Conservation (phyloP, 129 eudicot genomes). For the Flaveria linearis region DNA sequence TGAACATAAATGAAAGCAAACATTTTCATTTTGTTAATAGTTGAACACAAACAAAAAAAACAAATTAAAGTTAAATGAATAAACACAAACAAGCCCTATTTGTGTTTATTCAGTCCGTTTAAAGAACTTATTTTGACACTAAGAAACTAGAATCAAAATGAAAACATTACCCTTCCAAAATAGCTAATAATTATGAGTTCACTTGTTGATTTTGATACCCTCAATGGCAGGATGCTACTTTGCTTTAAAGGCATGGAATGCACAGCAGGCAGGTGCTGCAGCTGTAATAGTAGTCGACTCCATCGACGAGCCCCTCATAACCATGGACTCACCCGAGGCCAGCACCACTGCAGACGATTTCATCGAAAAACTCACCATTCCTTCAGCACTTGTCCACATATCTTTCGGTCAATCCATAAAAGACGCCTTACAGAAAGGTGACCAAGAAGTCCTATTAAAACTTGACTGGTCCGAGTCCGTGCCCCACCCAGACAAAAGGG, state of each 20-base stretch:
- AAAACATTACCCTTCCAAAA: not conserved
- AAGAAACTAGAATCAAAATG: no score
- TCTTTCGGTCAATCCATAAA: constrained; percentile 66
- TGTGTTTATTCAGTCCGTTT: no score
- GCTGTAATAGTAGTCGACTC: constrained; percentile 82
- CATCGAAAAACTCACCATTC: constrained; percentile 75
- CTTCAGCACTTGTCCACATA: constrained; percentile 63
- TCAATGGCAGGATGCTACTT: constrained; percentile 72
- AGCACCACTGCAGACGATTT: constrained; percentile 69
- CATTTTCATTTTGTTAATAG: no score
- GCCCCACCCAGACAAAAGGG: constrained; percentile 93
- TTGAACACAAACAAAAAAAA: no score
- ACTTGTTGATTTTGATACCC: not conserved
- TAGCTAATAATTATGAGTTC: not conserved
- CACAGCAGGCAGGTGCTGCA: constrained; percentile 94
- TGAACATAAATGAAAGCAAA: no score
- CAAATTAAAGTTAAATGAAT: no score
- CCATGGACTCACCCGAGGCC: constrained; percentile 96
- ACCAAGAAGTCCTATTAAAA: constrained; percentile 67
- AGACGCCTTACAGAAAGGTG: constrained; percentile 55
- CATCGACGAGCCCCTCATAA: constrained; percentile 75
- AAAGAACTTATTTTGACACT: no score
- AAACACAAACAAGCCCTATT: no score
- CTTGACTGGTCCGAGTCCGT: constrained; percentile 97
- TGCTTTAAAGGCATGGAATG: constrained; percentile 92